Conservation (phyloP, 192 early-diverging fungal genomes). For the Chytriomyces hyalinus region DNA sequence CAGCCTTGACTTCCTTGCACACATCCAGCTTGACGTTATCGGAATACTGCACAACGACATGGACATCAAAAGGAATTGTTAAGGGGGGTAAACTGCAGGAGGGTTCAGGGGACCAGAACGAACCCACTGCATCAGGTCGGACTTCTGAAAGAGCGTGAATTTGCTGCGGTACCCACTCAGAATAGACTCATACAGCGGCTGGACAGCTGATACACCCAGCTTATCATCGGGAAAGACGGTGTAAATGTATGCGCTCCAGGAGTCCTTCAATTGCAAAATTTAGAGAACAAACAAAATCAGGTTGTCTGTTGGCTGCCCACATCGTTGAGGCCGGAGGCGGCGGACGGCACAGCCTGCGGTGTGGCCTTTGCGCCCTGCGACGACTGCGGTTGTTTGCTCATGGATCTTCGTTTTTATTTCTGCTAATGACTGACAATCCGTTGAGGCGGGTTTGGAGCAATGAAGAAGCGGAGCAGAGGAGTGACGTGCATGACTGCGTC, state of each 20-base stretch:
- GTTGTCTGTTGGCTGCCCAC: neutral
- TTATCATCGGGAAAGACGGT: slow-evolving; percentile 26
- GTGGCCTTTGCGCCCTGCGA: neutral
- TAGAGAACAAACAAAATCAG: neutral
- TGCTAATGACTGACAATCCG: too few relatives aligned
- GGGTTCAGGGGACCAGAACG: neutral
- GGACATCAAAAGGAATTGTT: neutral
- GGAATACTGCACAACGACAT: slow-evolving; percentile 24
- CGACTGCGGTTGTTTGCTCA: slow-evolving; percentile 16
- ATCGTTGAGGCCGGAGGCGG: neutral
- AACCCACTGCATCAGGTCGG: slow-evolving; percentile 55
- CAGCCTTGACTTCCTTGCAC: slow-evolving; percentile 54
- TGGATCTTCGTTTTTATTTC: neutral
- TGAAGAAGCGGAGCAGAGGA: too few relatives aligned
- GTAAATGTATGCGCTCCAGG: slow-evolving; percentile 10
- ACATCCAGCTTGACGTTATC: slow-evolving; percentile 54
- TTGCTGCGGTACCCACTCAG: slow-evolving; percentile 44
- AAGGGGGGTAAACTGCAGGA: neutral
- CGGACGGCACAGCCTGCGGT: neutral
- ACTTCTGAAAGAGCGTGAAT: slow-evolving; percentile 47
- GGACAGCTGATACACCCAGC: neutral
- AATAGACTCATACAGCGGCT: slow-evolving; percentile 42
- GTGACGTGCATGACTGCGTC: too few relatives aligned
- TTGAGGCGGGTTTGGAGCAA: too few relatives aligned
- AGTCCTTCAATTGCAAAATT: neutral